A percentile compares a stretch with the other conserved stretches of the same genome.
phyloP scores from a whole-genome alignment of 2,329 filamentous ascomycete species.

The Aspergillus eucalypticola region DNA sequence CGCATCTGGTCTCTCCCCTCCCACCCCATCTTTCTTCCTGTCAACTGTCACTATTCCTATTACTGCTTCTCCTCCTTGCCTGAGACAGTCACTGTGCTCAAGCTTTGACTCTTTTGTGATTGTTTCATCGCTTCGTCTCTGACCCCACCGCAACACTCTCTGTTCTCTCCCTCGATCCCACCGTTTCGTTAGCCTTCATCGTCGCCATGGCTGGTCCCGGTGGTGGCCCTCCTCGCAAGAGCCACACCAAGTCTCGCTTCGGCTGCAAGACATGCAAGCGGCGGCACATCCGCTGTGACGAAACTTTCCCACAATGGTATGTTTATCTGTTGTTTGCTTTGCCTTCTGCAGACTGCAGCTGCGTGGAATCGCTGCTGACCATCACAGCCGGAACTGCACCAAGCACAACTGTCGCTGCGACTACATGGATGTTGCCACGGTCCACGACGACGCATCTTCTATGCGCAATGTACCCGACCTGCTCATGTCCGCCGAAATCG shows the following conservation, averaged over 20 bases:
- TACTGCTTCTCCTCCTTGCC: background rate
- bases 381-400: slow-evolving; percentile 84
- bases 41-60: background rate
- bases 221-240: slow-evolving; percentile 84
- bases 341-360: background rate
- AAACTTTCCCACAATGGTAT: slow-evolving; percentile 96
- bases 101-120: background rate
- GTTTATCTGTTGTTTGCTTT: slow-evolving; percentile 27
- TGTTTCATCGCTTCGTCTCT: slow-evolving; percentile 13
- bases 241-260: slow-evolving; percentile 98
- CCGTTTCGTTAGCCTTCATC: slow-evolving; percentile 9
- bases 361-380: slow-evolving; percentile 1
- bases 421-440: slow-evolving; percentile 82
- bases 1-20: slow-evolving; percentile 5
- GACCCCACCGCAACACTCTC: background rate
- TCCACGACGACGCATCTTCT: slow-evolving; percentile 54
- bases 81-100: background rate
- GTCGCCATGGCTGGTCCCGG: slow-evolving; percentile 81
- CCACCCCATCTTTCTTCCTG: slow-evolving; percentile 2
- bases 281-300: slow-evolving; percentile 95
- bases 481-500: slow-evolving; percentile 83
- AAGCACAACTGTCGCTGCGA: slow-evolving; percentile 99
- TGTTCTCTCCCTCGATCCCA: slow-evolving; percentile 7
- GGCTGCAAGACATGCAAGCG: slow-evolving; percentile 98
- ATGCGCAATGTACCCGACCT: slow-evolving; percentile 62